These are phyloP conservation scores for Apodospora peruviana DNA, from an alignment of 495 filamentous ascomycete genomes.

Conservation along the genomic window DNA sequence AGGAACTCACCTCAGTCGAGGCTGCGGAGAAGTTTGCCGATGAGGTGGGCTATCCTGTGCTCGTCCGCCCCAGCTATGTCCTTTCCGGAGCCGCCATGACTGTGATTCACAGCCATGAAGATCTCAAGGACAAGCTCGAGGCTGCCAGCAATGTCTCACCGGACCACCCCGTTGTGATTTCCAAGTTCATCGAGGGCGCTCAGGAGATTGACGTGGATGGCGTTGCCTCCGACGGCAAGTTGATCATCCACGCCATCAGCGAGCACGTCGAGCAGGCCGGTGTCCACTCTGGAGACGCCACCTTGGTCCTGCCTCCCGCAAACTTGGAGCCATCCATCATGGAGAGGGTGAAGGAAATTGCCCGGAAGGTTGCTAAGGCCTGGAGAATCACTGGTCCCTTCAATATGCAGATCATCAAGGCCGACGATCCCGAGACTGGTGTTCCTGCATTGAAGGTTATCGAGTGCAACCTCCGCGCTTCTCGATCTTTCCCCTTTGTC, in stretches of 20 bases:
- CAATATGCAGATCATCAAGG: conserved; percentile 99
- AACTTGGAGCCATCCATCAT: conserved; percentile 70
- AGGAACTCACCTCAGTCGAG: conserved; percentile 87
- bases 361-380: conserved; percentile 90
- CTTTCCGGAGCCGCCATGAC: conserved; percentile 98
- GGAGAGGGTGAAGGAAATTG: conserved; percentile 86
- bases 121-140: conserved; percentile 84
- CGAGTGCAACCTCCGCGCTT: conserved; percentile 96
- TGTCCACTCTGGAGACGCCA: conserved; percentile 97
- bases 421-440: conserved; percentile 61
- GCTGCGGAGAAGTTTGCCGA: conserved; percentile 83
- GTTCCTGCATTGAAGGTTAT: conserved; percentile 86
- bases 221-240: conserved; percentile 77
- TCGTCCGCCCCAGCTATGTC: conserved; percentile 95
- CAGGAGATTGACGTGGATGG: conserved; percentile 98
- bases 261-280: conserved; percentile 97
- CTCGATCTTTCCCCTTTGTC: conserved; percentile 95
- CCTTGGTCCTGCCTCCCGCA: conserved; percentile 84
- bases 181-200: conserved; percentile 96
- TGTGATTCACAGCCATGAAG: conserved; percentile 88
- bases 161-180: conserved; percentile 97
- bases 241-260: conserved; percentile 90
- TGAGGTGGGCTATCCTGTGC: conserved; percentile 85
- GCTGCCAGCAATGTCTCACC: conserved; percentile 89
- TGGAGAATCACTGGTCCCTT: conserved; percentile 97